Evolutionary conservation across 1,284 basidiomycete genomes (phyloP), one percentile per base, ranked within the genome.

Genomic region (Uromyces viciae-fabae): DNA sequence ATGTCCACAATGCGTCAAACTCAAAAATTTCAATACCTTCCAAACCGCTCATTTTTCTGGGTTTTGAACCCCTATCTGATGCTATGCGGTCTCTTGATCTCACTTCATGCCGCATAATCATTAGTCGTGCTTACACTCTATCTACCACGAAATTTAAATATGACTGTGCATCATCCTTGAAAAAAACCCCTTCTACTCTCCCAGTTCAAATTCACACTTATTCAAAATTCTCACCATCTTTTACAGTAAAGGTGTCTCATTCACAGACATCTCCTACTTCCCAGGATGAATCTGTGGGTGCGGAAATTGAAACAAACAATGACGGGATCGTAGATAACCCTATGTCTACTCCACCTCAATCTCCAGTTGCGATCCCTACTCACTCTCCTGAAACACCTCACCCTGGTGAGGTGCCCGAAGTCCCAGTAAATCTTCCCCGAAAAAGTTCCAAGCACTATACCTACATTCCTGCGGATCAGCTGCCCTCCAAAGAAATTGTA

Each of bases 41-140:
- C n/a, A 8, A 31, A 7, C 71, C 71, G 5, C 43, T 73, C 5
- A 28, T 52, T 4, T 73, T n/a, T 73, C 43, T 73, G 5, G 25
- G 46, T 7, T 73, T 52, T 56, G 46, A 73, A 49, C 28, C 28
- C 17, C 49, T 33, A 19, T 73, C 46, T 17, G 49, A 73, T 54
- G 71, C 71, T 38, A 11, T 52, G 17, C 42, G 71, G 17, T 74
- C 33, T 52, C 56, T 74, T 19, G 33, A 74, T n/a, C 33, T 38
- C 2, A 31, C 25, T 54, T 14, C 14, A 2, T 14, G 46, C 3
- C 43, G 56, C n/a, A 25, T 74, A 25, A 22, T 74, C 15, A 56
- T 74, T 11, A 74, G 71, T 17, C 42, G 46, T 2, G 25, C 52
- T 36, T 74, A 54, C 49, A 31, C 25, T 2, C n/a, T 31, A 31